These are phyloP conservation scores for Oryza officinalis DNA, from an alignment of 176 grass and related monocot species.

Conservation along the genomic window DNA sequence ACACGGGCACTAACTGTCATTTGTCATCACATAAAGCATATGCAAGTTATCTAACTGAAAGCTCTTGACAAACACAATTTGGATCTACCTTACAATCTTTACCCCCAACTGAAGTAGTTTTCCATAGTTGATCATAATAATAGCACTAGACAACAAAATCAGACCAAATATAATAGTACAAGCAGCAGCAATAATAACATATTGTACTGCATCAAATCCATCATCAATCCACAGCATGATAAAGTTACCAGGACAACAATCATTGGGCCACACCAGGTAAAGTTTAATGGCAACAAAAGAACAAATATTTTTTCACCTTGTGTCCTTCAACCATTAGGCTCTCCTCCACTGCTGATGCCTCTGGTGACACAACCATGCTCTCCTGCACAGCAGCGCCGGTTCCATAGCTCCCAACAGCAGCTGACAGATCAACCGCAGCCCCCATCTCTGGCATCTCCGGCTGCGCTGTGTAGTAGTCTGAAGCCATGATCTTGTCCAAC, in stretches of 20 bases:
- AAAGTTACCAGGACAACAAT: slow-evolving; percentile 16
- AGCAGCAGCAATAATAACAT: background rate
- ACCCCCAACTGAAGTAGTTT: background rate
- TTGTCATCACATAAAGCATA: background rate
- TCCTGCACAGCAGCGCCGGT: slow-evolving; percentile 37
- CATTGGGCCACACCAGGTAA: background rate
- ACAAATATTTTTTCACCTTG: slow-evolving; percentile 35
- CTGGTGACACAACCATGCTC: slow-evolving; percentile 33
- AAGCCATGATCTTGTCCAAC: slow-evolving; percentile 82
- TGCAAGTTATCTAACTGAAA: background rate
- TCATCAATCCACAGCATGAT: background rate
- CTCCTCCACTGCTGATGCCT: slow-evolving; percentile 38
- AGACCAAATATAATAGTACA: slow-evolving; percentile 12
- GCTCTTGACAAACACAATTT: background rate
- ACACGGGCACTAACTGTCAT: background rate
- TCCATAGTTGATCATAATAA: background rate
- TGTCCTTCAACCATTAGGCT: slow-evolving; percentile 21
- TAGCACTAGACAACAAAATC: background rate
- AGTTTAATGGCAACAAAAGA: background rate
- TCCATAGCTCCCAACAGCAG: slow-evolving; percentile 67
- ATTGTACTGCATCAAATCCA: background rate
- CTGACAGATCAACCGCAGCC: slow-evolving; percentile 55
- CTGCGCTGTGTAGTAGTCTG: slow-evolving; percentile 73
- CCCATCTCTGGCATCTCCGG: slow-evolving; percentile 75
- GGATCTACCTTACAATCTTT: background rate